A percentile compares a stretch with the other conserved stretches of the same genome.
These are phyloP conservation scores for Cinnamomum chago DNA, from an alignment of 164 flowering plant species.

Conservation along the genomic window DNA sequence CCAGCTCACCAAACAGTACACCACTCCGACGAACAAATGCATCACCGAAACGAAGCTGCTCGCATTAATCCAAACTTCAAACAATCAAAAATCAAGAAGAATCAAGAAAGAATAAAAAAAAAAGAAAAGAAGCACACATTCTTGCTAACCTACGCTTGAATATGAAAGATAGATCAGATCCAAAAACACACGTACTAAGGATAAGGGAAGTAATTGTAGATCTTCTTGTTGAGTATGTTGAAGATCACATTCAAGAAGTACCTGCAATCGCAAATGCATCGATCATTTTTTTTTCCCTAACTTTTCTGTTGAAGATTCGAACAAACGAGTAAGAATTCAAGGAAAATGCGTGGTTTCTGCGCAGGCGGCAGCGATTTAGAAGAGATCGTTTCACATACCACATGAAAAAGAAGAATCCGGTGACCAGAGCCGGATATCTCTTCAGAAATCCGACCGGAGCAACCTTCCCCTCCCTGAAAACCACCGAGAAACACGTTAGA, in stretches of 20 bases:
- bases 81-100: not conserved
- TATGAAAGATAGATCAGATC: not conserved
- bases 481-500: conserved; percentile 13
- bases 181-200: conserved; percentile 65
- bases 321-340: no score
- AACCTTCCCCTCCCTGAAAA: conserved; percentile 51
- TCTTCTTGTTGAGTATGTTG: conserved; percentile 97
- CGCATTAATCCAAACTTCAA: conserved; percentile 2
- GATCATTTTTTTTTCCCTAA: not conserved
- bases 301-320: not conserved
- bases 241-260: conserved; percentile 92
- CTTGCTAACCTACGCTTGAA: conserved; percentile 4
- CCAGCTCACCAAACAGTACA: conserved; percentile 91
- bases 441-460: conserved; percentile 59
- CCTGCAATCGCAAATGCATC: conserved; percentile 38
- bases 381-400: conserved; percentile 40
- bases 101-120: not conserved
- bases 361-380: not conserved
- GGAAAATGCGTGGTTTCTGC: not conserved
- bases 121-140: not conserved
- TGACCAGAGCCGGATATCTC: conserved; percentile 75
- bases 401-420: conserved; percentile 99
- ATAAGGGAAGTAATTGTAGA: conserved; percentile 96
- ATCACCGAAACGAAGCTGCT: conserved; percentile 90
- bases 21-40: conserved; percentile 81